Base-by-base conservation (phyloP, 441 rosid species). In the Erysimum pusillum region DNA sequence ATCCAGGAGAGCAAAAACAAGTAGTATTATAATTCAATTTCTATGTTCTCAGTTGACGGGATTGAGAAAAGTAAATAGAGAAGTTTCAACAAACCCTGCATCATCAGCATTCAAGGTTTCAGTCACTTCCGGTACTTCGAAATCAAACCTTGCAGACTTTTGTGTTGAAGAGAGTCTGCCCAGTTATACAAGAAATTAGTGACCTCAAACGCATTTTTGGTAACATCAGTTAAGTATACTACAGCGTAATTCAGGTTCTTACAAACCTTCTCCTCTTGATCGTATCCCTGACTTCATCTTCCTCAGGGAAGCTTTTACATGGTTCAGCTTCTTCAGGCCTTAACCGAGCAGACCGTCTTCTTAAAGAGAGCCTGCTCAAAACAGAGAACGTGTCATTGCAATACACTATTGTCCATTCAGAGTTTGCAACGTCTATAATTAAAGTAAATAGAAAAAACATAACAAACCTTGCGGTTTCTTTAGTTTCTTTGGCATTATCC, bases 261-360 rank as follows among this genome's bases (percentile, higher is more conserved):
- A 54, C 80, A 71, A 66, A 80, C 83, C 83, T 76, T 48, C 65
- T 76, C 22, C 20, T 60, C 51, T 80, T 75, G 66, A 48, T 71
- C 10, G 59, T 76, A 63, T 80, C 77, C 57, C 17, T 71, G 39
- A 41, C 53, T 65, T 71, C 57, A 2, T 60, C 63, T 53, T 31
- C 35, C 67, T 80, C 70, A 49, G 42, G 53, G 53, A 71, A 20
- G 56, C 35, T 71, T 58, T 60, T 63, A 61, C 49, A 53, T 72
- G 51, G 61, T 76, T 53, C 77, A 36, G 34, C 57, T 66, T 76
- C 74, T 61, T 67, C 69, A 5, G 71, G 73, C 51, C 67, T 80
- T 61, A 80, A 75, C 48, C 74, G 67, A 44, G 77, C 35, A 34
- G 83, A 66, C 38, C 20, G 74, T 57, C 75, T 72, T 81, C 74